Evolutionary conservation across 352 stramenopile species (phyloP).

Genomic region (Pythium phragmitis): DNA sequence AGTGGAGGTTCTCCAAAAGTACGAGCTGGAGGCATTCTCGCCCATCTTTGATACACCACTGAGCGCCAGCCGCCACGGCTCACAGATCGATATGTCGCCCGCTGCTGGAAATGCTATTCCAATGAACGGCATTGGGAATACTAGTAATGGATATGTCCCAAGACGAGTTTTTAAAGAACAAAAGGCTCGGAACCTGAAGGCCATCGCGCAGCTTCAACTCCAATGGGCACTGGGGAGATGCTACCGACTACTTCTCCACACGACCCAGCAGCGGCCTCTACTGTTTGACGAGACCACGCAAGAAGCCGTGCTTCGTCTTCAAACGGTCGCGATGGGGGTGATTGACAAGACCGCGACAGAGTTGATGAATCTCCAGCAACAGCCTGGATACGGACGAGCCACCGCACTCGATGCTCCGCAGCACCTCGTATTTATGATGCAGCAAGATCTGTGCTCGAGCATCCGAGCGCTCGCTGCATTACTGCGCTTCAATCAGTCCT

Average conservation of each 20-base stretch:
- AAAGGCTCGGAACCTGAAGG: slow-evolving; percentile 17
- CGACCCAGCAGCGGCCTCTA: slow-evolving; percentile 15
- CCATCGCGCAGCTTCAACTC: slow-evolving; percentile 35
- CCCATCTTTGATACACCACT: neutral
- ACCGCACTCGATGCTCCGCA: neutral
- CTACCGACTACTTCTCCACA: slow-evolving; percentile 54
- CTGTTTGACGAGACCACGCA: slow-evolving; percentile 21
- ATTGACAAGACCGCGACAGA: slow-evolving; percentile 15
- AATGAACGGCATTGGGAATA: neutral
- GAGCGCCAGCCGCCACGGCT: slow-evolving; percentile 22
- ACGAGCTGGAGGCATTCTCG: slow-evolving; percentile 54
- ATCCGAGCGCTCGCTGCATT: slow-evolving; percentile 25
- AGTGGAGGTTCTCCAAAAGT: slow-evolving; percentile 49
- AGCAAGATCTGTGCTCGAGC: slow-evolving; percentile 59
- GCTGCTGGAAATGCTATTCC: neutral
- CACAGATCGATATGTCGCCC: slow-evolving; percentile 14
- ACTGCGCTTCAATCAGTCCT: neutral
- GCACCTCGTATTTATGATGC: slow-evolving; percentile 53
- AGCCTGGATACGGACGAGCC: neutral
- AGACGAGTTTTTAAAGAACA: slow-evolving; percentile 26
- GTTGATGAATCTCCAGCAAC: slow-evolving; percentile 9
- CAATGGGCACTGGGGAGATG: slow-evolving; percentile 62
- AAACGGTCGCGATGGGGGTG: slow-evolving; percentile 1
- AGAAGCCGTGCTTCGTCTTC: slow-evolving; percentile 23
- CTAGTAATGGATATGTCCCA: neutral